Evolutionary conservation across 441 rosid species (phyloP).

Genomic region (Gossypium davidsonii): DNA sequence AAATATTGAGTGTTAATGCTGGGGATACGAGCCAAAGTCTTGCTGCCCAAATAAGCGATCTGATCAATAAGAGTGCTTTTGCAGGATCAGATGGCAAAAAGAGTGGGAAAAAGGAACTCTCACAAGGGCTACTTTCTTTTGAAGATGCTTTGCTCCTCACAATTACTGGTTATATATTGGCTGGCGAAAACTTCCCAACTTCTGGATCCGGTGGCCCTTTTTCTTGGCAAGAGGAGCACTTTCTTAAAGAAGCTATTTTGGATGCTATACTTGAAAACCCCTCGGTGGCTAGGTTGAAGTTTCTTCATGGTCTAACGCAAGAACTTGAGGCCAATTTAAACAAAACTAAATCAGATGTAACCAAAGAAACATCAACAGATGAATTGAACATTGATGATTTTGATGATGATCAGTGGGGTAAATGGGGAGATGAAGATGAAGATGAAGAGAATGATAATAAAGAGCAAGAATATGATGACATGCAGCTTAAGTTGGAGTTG

Average conservation of each 20-base stretch:
- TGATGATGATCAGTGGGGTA: slow-evolving; percentile 93
- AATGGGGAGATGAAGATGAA: slow-evolving; percentile 86
- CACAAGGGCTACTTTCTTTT: slow-evolving; percentile 59
- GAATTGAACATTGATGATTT: slow-evolving; percentile 62
- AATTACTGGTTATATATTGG: slow-evolving; percentile 69
- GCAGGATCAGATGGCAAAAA: slow-evolving; percentile 40
- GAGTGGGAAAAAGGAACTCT: slow-evolving; percentile 29
- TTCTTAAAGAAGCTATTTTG: slow-evolving; percentile 74
- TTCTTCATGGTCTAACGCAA: slow-evolving; percentile 55
- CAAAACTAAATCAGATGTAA: slow-evolving; percentile 35
- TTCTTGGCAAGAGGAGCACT: slow-evolving; percentile 97
- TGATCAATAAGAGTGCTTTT: slow-evolving; percentile 63
- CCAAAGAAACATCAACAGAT: slow-evolving; percentile 38
- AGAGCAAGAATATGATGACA: slow-evolving; percentile 50
- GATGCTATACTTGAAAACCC: slow-evolving; percentile 76
- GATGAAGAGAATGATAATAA: slow-evolving; percentile 41
- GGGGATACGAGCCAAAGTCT: slow-evolving; percentile 89
- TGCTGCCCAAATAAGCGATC: slow-evolving; percentile 86
- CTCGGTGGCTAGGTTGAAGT: slow-evolving; percentile 56
- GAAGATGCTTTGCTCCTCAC: slow-evolving; percentile 72
- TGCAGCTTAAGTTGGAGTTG: slow-evolving; percentile 83
- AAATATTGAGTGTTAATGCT: slow-evolving; percentile 72
- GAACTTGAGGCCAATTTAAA: slow-evolving; percentile 65
- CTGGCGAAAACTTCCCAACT: slow-evolving; percentile 91
- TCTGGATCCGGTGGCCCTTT: slow-evolving; percentile 83